A percentile compares a stretch with the other conserved stretches of the same genome.
These are phyloP conservation scores for Plasmodium berghei DNA, from an alignment of 169 alveolate species.

Conservation along the genomic window DNA sequence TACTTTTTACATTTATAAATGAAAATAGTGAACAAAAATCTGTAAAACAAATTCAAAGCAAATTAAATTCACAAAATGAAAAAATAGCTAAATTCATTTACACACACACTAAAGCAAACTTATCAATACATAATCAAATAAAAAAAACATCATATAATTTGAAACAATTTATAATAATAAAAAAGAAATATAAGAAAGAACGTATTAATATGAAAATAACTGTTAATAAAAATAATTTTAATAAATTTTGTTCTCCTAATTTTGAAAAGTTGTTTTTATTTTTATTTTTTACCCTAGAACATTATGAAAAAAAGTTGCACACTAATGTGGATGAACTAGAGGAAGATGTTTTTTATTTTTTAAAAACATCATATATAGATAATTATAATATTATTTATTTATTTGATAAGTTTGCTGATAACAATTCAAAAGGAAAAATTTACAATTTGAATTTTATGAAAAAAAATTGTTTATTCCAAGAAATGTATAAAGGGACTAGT, in stretches of 20 bases:
- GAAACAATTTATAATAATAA: neutral
- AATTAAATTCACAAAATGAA: too few species aligned
- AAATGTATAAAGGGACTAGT: neutral
- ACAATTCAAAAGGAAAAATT: neutral
- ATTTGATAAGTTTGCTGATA: neutral
- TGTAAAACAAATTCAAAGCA: too few species aligned
- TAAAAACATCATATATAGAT: neutral
- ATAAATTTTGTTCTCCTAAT: slow-evolving; percentile 1
- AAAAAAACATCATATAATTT: neutral
- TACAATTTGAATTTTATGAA: neutral
- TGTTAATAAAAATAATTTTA: neutral
- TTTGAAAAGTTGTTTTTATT: slow-evolving; percentile 17
- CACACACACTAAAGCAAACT: neutral
- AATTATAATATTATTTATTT: slow-evolving; percentile 14
- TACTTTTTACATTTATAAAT: neutral
- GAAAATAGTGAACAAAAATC: neutral
- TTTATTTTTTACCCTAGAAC: slow-evolving; percentile 15
- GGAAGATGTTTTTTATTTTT: slow-evolving; percentile 5
- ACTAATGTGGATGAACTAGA: neutral
- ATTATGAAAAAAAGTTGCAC: neutral
- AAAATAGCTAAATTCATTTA: too few species aligned
- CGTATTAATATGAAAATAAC: neutral
- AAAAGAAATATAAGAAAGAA: neutral
- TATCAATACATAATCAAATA: neutral
- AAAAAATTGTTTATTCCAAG: neutral